Evolutionary conservation across 371 early-diverging fungal species (phyloP).

Genomic region (Actinomortierella wolfii): DNA sequence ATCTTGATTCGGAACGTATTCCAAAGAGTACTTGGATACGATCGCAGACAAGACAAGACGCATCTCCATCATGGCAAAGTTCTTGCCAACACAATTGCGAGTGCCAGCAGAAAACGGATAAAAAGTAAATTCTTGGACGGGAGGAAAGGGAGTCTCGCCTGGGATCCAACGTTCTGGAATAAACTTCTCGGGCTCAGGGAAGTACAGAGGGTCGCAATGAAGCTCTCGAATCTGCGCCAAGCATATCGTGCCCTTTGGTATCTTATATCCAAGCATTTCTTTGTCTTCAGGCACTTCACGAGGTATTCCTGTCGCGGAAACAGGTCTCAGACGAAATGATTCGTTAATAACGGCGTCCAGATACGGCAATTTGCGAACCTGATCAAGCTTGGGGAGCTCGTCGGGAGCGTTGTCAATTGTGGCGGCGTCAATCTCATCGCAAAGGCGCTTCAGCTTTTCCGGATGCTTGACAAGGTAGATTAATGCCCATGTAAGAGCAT

Average conservation of each 20-base stretch:
- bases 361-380: constrained; percentile 17
- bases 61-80: constrained; percentile 40
- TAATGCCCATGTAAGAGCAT: constrained; percentile 8
- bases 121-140: constrained; percentile 17
- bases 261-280: background rate
- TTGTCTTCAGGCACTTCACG: too few relatives aligned
- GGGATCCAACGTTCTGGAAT: constrained; percentile 48
- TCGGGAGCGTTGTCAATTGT: constrained; percentile 2
- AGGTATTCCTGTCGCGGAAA: constrained; percentile 11
- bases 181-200: constrained; percentile 17
- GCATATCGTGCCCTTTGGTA: background rate
- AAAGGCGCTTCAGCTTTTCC: constrained; percentile 7
- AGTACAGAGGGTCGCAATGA: background rate
- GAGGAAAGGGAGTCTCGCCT: constrained; percentile 10
- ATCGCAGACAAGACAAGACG: constrained; percentile 12
- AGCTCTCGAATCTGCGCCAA: background rate
- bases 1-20: background rate
- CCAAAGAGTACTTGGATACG: background rate
- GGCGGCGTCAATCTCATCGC: constrained; percentile 11
- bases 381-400: background rate
- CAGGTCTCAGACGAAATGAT: constrained; percentile 22
- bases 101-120: constrained; percentile 50
- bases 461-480: constrained; percentile 2
- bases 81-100: constrained; percentile 58
- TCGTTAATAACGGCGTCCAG: constrained; percentile 27